Evolutionary conservation across 257 asterid species (phyloP), one percentile per base, ranked within the genome.

Genomic region (Ophiorrhiza pumila): DNA sequence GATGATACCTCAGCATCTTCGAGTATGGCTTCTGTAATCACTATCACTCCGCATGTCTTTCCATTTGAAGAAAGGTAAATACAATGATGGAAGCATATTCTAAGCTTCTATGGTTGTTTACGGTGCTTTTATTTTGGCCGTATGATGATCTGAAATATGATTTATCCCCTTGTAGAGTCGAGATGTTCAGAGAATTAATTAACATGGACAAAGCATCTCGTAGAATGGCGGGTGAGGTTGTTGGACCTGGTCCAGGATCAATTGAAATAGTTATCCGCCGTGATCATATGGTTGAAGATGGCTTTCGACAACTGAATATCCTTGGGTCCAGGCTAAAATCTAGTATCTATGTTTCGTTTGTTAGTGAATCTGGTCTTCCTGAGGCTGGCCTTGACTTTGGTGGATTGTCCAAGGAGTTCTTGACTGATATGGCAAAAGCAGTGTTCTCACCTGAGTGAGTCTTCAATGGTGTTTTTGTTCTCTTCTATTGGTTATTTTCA

Each of bases 351-450:
- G 96, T 94, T 68, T 91, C 97, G 31, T 94, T 94, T 75, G 91
- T 91, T 76, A 87, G 96, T 79, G 97, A 91, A 78, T 91, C 99
- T 75, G 99, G 97, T 63, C 96, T 94, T 77, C 93, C 95, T 52
- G 99, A 94, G 83, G 96, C 97, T 76, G 99, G 99, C 74, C 91
- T 94, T 66, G 99, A 94, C 85, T 94, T 90, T 80, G 99, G 99
- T 80, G 97, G 99, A 39, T 81, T 94, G 81, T 91, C 99, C 76
- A 94, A 91, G 87, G 97, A 94, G 82, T 91, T 94, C 85, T 84
- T 92, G 83, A 94, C 95, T 57, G 97, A 94, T 79, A 78, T 94
- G 27, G 86, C 97, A 13, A 94, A 94, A 83, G 82, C 83, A 60
- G 97, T 92, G 64, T 90, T 94, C 84, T 91, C 97, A 61, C 93